These are phyloP conservation scores for Drechslerella dactyloides DNA, from an alignment of 2,329 filamentous ascomycete genomes.

Conservation along the genomic window DNA sequence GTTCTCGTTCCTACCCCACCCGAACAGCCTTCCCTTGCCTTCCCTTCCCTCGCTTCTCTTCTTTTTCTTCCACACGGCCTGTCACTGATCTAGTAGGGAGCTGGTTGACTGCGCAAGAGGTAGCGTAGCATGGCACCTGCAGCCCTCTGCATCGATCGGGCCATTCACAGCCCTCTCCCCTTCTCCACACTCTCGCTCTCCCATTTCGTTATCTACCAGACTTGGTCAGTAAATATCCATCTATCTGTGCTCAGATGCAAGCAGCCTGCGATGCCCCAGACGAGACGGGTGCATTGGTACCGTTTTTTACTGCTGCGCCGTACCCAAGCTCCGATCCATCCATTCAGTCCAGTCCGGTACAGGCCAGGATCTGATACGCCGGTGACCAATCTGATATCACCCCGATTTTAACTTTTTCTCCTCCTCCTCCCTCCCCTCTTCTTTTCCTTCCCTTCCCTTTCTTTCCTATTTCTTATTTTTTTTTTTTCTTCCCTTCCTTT, in stretches of 20 bases:
- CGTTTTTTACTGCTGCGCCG: no score
- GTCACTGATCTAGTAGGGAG: background rate
- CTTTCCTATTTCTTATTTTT: background rate
- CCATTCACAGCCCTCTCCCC: background rate
- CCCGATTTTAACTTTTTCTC: background rate
- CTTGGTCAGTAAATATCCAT: no score
- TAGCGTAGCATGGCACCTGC: background rate
- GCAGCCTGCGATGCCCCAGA: no score
- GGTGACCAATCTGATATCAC: no score
- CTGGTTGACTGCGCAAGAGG: no score
- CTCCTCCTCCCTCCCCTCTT: background rate
- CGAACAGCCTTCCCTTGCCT: background rate
- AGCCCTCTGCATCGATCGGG: background rate
- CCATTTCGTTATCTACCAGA: no score
- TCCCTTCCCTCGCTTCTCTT: background rate
- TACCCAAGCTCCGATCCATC: no score
- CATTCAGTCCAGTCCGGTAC: no score
- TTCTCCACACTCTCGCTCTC: background rate
- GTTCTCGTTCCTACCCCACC: slow-evolving; percentile 1
- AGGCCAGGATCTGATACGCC: no score
- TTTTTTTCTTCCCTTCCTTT: background rate
- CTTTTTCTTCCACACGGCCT: background rate
- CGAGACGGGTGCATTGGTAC: no score
- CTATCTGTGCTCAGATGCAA: no score
- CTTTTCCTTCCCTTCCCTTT: background rate